phyloP scores from a whole-genome alignment of 2,329 filamentous ascomycete species.

The Aspergillus neoniger region DNA sequence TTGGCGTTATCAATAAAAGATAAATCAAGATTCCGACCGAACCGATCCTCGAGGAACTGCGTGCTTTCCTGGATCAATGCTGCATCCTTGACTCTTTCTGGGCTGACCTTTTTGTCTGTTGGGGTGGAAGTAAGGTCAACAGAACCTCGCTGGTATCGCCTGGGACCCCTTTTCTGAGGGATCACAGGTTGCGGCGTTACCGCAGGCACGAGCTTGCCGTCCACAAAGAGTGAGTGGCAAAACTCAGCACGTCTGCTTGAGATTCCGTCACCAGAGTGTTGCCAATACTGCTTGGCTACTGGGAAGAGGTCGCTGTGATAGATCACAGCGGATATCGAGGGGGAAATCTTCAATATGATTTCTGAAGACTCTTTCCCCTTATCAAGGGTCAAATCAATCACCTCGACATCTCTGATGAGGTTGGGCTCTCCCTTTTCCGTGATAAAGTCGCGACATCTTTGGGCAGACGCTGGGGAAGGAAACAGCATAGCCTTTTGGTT shows the following conservation, averaged over 20 bases:
- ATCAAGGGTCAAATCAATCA: neutral
- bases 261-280: neutral
- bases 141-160: neutral
- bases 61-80: neutral
- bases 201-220: neutral
- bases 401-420: neutral
- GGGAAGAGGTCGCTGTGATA: neutral
- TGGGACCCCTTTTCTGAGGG: neutral
- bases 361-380: neutral
- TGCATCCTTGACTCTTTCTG: neutral
- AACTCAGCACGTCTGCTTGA: slow-evolving; percentile 2
- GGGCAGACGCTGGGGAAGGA: neutral
- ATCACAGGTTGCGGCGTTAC: neutral
- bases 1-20: neutral
- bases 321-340: neutral
- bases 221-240: neutral
- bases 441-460: neutral
- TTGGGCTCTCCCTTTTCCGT: neutral
- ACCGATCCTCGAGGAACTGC: neutral
- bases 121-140: neutral
- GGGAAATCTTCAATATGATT: neutral
- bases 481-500: neutral
- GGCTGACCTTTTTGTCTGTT: neutral
- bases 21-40: neutral
- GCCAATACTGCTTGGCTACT: neutral